Conservation (phyloP, 352 stramenopile species). For the Pythium plurisporium region DNA sequence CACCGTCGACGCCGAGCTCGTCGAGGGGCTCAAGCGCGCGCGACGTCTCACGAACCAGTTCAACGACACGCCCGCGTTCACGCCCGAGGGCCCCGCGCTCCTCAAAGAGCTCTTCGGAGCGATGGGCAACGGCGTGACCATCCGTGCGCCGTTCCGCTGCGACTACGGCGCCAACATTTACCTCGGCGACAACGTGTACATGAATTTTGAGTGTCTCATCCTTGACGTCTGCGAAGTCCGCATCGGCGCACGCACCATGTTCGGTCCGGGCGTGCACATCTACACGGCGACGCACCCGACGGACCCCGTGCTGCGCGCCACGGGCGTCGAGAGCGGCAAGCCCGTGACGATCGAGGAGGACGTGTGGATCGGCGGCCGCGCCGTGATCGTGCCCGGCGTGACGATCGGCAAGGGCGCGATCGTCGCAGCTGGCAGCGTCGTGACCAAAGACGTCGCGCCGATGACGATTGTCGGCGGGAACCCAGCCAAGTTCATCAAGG, state of each 20-base stretch:
- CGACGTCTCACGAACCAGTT: constrained; percentile 35
- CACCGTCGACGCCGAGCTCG: constrained; percentile 33
- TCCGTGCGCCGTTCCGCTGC: constrained; percentile 84
- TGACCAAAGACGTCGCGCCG: constrained; percentile 68
- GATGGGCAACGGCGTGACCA: constrained; percentile 35
- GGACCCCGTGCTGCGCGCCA: constrained; percentile 35
- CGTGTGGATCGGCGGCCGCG: constrained; percentile 80
- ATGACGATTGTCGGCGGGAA: constrained; percentile 64
- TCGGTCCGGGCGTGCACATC: constrained; percentile 74
- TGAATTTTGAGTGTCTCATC: constrained; percentile 88
- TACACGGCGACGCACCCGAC: constrained; percentile 82
- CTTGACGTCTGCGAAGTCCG: constrained; percentile 76
- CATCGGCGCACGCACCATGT: constrained; percentile 70
- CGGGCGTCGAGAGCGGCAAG: constrained; percentile 52
- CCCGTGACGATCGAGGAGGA: constrained; percentile 76
- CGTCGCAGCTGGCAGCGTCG: constrained; percentile 73
- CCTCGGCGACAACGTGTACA: constrained; percentile 71
- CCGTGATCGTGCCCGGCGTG: constrained; percentile 61
- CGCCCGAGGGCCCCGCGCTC: constrained; percentile 21
- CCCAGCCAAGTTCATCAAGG: constrained; percentile 73
- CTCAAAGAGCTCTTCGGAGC: constrained; percentile 41
- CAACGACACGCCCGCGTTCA: constrained; percentile 35
- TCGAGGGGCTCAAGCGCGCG: constrained; percentile 31
- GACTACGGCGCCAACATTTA: constrained; percentile 88
- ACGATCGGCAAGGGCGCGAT: constrained; percentile 55